phyloP scores from a whole-genome alignment of 139 green algal species.

The Coelastrella sp. region DNA sequence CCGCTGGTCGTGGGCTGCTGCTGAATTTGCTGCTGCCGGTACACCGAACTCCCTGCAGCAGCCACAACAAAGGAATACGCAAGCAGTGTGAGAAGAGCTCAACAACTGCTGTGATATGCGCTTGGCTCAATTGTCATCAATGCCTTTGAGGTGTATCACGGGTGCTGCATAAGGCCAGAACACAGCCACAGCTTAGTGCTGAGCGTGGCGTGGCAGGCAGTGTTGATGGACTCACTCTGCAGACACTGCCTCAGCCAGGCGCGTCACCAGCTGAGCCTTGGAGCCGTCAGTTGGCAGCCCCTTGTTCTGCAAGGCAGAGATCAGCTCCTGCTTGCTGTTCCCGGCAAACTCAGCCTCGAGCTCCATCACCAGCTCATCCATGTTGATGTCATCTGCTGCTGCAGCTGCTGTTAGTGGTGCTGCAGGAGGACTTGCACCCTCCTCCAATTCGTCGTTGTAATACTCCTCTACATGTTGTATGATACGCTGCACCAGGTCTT shows the following conservation, averaged over 20 bases:
- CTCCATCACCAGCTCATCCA: slow-evolving; percentile 30
- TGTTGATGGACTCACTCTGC: slow-evolving; percentile 4
- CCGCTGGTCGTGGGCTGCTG: not conserved
- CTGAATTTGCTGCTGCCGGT: not conserved
- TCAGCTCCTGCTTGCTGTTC: slow-evolving; percentile 14
- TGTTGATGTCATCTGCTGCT: not conserved
- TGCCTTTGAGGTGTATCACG: not conserved
- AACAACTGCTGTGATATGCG: not conserved
- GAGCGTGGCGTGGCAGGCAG: too few species aligned
- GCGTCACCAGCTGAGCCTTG: not conserved
- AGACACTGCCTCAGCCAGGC: slow-evolving; percentile 38
- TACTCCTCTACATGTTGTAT: not conserved
- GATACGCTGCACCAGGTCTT: not conserved
- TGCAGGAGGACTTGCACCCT: not conserved
- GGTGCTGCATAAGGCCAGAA: not conserved
- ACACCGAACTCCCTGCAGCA: not conserved
- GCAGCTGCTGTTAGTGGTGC: slow-evolving; percentile 9
- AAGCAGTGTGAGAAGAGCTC: not conserved
- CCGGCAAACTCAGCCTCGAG: not conserved
- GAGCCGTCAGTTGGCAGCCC: not conserved
- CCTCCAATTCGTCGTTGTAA: not conserved
- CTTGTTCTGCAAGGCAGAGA: slow-evolving; percentile 7
- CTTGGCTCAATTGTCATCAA: not conserved
- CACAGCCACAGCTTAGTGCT: not conserved
- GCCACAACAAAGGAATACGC: not conserved